Evolutionary conservation across 352 stramenopile species (phyloP).

Genomic region (Bremia lactucae): DNA sequence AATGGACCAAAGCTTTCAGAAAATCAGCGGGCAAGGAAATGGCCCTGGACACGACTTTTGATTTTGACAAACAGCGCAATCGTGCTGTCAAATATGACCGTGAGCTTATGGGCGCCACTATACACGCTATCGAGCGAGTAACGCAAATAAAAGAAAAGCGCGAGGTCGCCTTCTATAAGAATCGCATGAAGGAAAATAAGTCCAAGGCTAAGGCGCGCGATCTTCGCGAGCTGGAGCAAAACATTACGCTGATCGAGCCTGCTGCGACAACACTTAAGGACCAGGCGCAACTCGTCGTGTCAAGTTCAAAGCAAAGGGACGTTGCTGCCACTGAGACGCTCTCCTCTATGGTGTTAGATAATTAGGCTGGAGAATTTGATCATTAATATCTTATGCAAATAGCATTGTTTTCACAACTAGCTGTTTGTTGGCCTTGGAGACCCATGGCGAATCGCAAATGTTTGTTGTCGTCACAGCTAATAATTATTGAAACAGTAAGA

Average conservation of each 20-base stretch:
- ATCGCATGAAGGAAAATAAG: conserved; percentile 90
- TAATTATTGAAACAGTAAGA: too few species aligned
- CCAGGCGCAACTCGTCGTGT: conserved; percentile 59
- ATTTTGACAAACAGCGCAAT: conserved; percentile 99
- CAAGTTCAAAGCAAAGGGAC: conserved; percentile 51
- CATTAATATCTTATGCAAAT: conserved; percentile 27
- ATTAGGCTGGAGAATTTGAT: too few species aligned
- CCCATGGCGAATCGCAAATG: too few species aligned
- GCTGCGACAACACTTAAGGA: conserved; percentile 63
- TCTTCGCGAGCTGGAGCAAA: conserved; percentile 73
- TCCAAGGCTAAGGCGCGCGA: conserved; percentile 69
- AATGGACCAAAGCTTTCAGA: conserved; percentile 99
- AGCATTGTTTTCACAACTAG: conserved; percentile 18
- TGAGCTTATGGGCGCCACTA: conserved; percentile 96
- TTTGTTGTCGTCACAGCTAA: too few species aligned
- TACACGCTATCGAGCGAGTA: conserved; percentile 97
- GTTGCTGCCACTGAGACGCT: conserved; percentile 37
- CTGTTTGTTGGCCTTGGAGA: too few species aligned
- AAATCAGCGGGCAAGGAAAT: conserved; percentile 98
- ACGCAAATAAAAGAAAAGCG: conserved; percentile 94
- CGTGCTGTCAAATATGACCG: conserved; percentile 98
- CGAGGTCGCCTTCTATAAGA: conserved; percentile 96
- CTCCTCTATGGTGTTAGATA: conserved; percentile 81
- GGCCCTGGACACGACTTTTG: conserved; percentile 98
- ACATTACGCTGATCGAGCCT: conserved; percentile 80